These are phyloP conservation scores for Golubevia pallescens DNA, from an alignment of 1,284 basidiomycete species.

Conservation along the genomic window DNA sequence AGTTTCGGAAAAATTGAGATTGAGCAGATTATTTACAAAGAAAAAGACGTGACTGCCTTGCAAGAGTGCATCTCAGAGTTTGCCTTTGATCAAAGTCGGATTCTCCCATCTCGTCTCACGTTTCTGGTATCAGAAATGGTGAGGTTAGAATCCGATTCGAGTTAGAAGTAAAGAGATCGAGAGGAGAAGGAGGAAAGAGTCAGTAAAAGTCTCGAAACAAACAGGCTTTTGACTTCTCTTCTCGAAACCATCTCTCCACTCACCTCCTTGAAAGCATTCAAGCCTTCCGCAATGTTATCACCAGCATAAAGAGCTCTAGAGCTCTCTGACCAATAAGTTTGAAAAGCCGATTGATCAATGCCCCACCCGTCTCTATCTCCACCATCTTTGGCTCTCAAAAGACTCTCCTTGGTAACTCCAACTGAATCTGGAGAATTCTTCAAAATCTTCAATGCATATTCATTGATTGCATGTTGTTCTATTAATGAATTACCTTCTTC, in stretches of 20 bases:
- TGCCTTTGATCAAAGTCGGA: no score
- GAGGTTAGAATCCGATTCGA: no score
- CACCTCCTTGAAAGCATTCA: slow-evolving; percentile 45
- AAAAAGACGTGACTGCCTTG: no score
- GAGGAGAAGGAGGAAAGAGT: no score
- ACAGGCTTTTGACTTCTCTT: no score
- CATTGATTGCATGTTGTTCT: slow-evolving; percentile 24
- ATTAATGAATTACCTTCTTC: slow-evolving; percentile 34
- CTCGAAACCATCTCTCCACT: slow-evolving; percentile 9
- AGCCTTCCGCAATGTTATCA: slow-evolving; percentile 45
- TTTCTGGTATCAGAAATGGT: no score
- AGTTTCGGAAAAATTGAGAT: no score
- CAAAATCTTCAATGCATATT: slow-evolving; percentile 29
- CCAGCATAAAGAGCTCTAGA: slow-evolving; percentile 39
- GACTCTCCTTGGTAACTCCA: slow-evolving; percentile 34
- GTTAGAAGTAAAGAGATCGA: no score
- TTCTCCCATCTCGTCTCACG: no score
- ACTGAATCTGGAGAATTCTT: slow-evolving; percentile 47
- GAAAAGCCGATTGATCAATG: slow-evolving; percentile 27
- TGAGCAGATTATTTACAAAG: no score
- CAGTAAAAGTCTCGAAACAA: no score
- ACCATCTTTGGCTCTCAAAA: slow-evolving; percentile 34
- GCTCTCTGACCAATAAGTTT: slow-evolving; percentile 21
- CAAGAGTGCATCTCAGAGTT: no score
- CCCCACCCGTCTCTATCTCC: slow-evolving; percentile 13